phyloP scores from a whole-genome alignment of 305 asterid species.

The Fraxinus xanthoxyloides region DNA sequence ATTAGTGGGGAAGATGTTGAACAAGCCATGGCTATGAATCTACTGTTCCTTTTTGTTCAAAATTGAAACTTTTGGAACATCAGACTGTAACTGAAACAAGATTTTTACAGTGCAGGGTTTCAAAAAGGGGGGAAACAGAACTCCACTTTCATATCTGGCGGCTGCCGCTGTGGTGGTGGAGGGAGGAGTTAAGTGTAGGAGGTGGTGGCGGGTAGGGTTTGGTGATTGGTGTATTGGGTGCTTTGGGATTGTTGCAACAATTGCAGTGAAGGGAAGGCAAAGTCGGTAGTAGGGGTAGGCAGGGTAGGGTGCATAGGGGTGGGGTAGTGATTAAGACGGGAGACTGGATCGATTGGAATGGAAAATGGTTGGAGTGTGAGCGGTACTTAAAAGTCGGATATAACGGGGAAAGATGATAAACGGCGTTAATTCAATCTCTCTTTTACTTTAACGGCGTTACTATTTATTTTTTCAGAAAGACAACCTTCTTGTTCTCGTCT shows the following conservation, averaged over 20 bases:
- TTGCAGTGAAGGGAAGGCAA: constrained; percentile 15
- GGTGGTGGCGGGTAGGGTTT: not conserved
- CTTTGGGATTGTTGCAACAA: constrained; percentile 10
- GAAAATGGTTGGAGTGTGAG: too few species aligned
- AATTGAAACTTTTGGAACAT: not conserved
- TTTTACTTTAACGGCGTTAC: not conserved
- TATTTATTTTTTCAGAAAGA: not conserved
- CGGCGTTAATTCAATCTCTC: constrained; percentile 1
- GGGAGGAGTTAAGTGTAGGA: not conserved
- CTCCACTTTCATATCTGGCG: constrained; percentile 1
- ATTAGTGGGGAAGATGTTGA: constrained; percentile 54
- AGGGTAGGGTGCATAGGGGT: not conserved
- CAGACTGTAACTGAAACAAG: not conserved
- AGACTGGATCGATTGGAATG: not conserved
- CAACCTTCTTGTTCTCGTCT: too few species aligned
- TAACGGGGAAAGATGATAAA: constrained; percentile 13
- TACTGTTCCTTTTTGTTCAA: not conserved
- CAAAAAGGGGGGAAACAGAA: not conserved
- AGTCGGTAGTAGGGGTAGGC: not conserved
- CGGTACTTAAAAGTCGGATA: not conserved
- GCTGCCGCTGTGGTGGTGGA: not conserved
- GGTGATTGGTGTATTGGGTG: not conserved
- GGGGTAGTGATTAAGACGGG: constrained; percentile 9
- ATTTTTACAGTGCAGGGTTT: not conserved
- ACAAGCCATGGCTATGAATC: constrained; percentile 26